These are phyloP conservation scores for Huntiella omanensis DNA, from an alignment of 2,329 filamentous ascomycete genomes.

Conservation along the genomic window DNA sequence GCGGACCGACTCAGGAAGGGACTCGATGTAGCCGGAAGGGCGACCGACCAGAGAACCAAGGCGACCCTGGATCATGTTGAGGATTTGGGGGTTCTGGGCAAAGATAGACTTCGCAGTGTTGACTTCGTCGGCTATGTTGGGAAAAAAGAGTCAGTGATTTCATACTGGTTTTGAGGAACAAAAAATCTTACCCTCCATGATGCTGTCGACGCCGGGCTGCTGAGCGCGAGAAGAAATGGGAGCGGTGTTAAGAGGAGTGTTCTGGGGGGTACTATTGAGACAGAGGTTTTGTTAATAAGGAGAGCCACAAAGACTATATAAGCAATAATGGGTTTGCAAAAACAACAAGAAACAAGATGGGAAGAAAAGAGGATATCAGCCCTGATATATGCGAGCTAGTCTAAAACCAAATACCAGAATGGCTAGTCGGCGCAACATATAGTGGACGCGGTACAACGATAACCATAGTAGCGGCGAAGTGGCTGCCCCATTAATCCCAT, in stretches of 20 bases:
- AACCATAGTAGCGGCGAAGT: too few species aligned
- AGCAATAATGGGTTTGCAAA: neutral
- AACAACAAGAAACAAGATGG: neutral
- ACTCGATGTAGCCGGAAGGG: constrained; percentile 96
- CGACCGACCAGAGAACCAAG: constrained; percentile 82
- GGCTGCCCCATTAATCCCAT: too few species aligned
- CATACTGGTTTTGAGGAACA: neutral
- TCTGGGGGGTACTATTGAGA: constrained; percentile 70
- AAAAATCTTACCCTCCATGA: constrained; percentile 70
- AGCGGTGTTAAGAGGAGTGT: constrained; percentile 87
- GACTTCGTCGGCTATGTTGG: constrained; percentile 53
- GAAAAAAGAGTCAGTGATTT: neutral
- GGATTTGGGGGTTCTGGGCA: constrained; percentile 82
- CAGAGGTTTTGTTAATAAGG: constrained; percentile 3
- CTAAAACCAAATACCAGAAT: too few species aligned
- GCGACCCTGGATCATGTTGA: constrained; percentile 95
- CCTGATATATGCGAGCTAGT: too few species aligned
- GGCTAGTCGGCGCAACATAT: too few species aligned
- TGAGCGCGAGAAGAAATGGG: constrained; percentile 96
- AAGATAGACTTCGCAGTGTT: constrained; percentile 56
- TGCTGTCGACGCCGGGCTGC: constrained; percentile 82
- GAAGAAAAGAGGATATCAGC: neutral
- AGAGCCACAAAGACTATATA: neutral
- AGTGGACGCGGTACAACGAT: too few species aligned
- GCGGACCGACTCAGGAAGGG: constrained; percentile 71